Evolutionary conservation across 208 protist species (phyloP), one percentile per base, ranked within the genome.

Genomic region (Crithidia fasciculata): DNA sequence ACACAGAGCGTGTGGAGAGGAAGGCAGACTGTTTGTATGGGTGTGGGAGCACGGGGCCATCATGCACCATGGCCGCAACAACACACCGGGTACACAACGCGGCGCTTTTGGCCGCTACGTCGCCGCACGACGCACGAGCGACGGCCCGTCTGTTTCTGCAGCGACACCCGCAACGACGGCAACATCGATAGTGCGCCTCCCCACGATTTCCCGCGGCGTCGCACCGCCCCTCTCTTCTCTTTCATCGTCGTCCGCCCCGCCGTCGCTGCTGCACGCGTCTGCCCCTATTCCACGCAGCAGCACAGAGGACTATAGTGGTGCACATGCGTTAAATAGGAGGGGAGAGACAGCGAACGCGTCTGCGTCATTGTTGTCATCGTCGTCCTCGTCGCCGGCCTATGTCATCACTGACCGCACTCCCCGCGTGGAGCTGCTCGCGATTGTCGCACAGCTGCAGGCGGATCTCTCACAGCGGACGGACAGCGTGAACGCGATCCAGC

Each of bases 401-500:
- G 67, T 74, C 49, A 78, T 89, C 55, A 75, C 72, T 1, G 73
- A 77, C 5, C 69, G 68, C 18, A 89, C 82, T 12, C 55, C 79
- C 0, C 81, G 65, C 8, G 44, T 60, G 16, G 70, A 77, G 59
- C 67, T 95, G 49, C 49, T 95, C 3, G 57, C 60, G 16, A 72
- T 86, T 41, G 69, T 96, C 19, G 60, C 75, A 53, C 55, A 73
- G 67, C 82, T 94, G 66, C 82, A 90, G 69, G 53, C 18, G 28
- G 94, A 95, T 7, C 73, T 97, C 16, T 71, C 88, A 15, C 66
- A 78, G 10, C 83, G 90, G 37, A 92, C 88, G 3, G 90, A 95
- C 59, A 89, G 81, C 71, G 82, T 97, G n/a, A 96, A 95, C 64
- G 85, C 91, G 2, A 91, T 97, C 72, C 94, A 97, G 74, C 82